A percentile compares a stretch with the other conserved stretches of the same genome.
phyloP scores from a whole-genome alignment of 2,329 filamentous ascomycete genomes.

The Capronia americana region DNA sequence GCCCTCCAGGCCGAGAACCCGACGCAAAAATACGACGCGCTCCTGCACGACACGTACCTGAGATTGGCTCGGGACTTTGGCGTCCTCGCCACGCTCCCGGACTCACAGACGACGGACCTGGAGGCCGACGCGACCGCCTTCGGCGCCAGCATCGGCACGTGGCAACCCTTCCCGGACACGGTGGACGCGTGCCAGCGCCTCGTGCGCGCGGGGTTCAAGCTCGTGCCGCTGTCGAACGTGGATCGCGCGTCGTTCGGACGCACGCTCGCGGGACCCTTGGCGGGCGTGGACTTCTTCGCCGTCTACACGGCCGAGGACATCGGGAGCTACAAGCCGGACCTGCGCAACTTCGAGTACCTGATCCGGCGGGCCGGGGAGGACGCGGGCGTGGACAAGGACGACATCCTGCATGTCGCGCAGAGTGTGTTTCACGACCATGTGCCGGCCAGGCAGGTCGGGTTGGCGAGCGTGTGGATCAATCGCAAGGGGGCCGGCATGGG shows the following conservation, averaged over 20 bases:
- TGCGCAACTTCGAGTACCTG: slow-evolving; percentile 70
- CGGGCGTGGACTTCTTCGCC: slow-evolving; percentile 64
- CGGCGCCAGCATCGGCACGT: slow-evolving; percentile 56
- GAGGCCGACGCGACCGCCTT: slow-evolving; percentile 52
- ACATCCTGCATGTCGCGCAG: slow-evolving; percentile 72
- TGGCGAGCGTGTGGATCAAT: slow-evolving; percentile 71
- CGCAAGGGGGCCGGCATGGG: slow-evolving; percentile 47
- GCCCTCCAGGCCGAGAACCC: slow-evolving; percentile 62
- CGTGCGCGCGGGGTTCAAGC: slow-evolving; percentile 56
- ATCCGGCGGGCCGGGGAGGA: slow-evolving; percentile 60
- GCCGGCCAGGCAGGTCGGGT: slow-evolving; percentile 65
- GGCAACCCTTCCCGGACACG: slow-evolving; percentile 65
- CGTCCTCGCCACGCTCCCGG: not conserved
- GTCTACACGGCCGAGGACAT: slow-evolving; percentile 75
- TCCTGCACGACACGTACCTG: slow-evolving; percentile 52
- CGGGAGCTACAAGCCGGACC: slow-evolving; percentile 72
- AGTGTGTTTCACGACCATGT: slow-evolving; percentile 71
- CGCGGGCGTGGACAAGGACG: slow-evolving; percentile 61
- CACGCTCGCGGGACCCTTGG: slow-evolving; percentile 57
- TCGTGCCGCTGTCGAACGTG: slow-evolving; percentile 64
- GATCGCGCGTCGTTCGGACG: slow-evolving; percentile 59
- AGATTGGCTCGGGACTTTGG: slow-evolving; percentile 21
- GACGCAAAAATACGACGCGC: slow-evolving; percentile 62
- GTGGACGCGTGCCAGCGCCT: slow-evolving; percentile 60
- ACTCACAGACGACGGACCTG: not conserved